Evolutionary conservation across 2,329 filamentous ascomycete species (phyloP), one percentile per base, ranked within the genome.

Genomic region (Claviceps capensis): DNA sequence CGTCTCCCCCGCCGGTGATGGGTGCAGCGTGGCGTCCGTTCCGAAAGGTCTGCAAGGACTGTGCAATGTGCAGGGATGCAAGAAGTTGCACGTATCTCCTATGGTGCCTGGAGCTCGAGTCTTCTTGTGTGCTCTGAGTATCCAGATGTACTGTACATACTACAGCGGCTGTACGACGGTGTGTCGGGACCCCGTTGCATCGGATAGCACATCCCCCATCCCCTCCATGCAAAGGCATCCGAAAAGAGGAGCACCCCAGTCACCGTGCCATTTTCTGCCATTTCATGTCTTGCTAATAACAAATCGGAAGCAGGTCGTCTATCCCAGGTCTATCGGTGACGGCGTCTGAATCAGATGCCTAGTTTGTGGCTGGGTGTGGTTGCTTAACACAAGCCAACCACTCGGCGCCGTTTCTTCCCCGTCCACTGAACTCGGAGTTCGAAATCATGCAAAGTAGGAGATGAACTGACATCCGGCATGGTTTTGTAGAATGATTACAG

Each of bases 401-500:
- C 22, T 49, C 42, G 44, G 44, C 17, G 45, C 46, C 49, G 45
- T 53, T 17, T 48, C 40, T 51, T 34, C 43, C 37, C 34, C 26
- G 42, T 40, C n/a, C 19, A 47, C 45, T 23, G 44, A 48, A 44
- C 43, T 43, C 47, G 41, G 46, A 36, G 47, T 22, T 36, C 48
- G 48, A 50, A 44, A 19, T 42, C 41, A 52, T 52, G 53, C 52
- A 57, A 49, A 52, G 40, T 13, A 17, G 48, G 54, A 45, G 44
- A 53, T 49, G 52, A 51, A 56, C 60, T 65, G 59, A 64, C 60
- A 46, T 48, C 43, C 57, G 52, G 51, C 52, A 49, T 56, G 56
- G 56, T 52, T 56, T 9, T 64, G 57, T 59, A 70, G 64, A 69
- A 78, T 73, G 76, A 77, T 62, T 78, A 76, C 67, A 72, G 76